These are phyloP conservation scores for Clathrus columnatus DNA, from an alignment of 768 basidiomycete species.

Conservation along the genomic window DNA sequence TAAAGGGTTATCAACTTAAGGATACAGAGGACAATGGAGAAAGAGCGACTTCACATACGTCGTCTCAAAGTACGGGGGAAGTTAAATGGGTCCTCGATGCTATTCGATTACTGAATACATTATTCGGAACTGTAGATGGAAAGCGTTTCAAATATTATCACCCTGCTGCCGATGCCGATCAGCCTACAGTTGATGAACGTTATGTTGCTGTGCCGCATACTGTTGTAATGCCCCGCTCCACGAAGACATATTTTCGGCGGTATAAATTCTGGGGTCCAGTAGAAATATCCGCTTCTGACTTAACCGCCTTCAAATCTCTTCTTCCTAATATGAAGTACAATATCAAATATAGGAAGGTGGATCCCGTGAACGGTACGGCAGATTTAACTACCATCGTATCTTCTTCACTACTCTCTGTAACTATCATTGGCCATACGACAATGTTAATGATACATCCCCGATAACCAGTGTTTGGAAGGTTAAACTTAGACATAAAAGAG, in stretches of 20 bases:
- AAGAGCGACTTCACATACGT: no score
- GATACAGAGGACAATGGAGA: no score
- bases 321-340: neutral
- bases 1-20: no score
- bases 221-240: neutral
- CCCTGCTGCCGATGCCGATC: neutral
- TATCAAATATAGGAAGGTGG: no score
- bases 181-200: neutral
- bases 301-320: neutral
- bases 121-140: neutral
- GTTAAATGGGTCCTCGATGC: neutral
- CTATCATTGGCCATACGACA: neutral
- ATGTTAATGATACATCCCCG: neutral
- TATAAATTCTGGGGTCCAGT: neutral
- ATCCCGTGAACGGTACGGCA: no score
- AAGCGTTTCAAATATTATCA: neutral
- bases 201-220: neutral
- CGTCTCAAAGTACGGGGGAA: no score
- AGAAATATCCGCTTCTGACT: neutral
- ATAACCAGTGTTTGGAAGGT: neutral
- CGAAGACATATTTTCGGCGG: no score
- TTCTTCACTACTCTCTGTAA: neutral
- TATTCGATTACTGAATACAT: neutral
- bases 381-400: neutral
- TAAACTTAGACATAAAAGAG: neutral